phyloP scores from a whole-genome alignment of 225 moss, liverwort and hornwort genomes.

The Polytrichum commune region DNA sequence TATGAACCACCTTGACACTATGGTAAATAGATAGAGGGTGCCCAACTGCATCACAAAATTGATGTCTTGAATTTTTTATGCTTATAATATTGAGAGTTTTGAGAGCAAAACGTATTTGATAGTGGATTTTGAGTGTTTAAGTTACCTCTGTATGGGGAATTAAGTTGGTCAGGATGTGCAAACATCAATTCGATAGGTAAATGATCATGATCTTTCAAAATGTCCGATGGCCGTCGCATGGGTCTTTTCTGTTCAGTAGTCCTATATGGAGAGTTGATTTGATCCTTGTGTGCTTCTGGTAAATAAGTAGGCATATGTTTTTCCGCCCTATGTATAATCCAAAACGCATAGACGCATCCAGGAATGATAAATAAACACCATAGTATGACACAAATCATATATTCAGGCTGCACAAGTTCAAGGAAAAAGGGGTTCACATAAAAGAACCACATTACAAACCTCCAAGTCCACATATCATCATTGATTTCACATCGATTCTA shows the following conservation, averaged over 20 bases:
- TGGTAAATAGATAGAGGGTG: no score
- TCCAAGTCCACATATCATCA: background rate
- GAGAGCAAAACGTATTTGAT: no score
- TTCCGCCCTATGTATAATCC: conserved; percentile 1
- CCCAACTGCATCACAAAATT: no score
- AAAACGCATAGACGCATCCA: conserved; percentile 5
- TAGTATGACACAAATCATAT: conserved; percentile 1
- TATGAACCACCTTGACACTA: no score
- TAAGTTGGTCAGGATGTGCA: conserved; percentile 2
- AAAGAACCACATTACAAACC: background rate
- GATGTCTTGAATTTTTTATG: no score
- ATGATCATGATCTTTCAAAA: background rate
- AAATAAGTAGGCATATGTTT: conserved; percentile 5
- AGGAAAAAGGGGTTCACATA: background rate
- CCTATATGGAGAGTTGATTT: background rate
- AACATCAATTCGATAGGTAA: conserved; percentile 4
- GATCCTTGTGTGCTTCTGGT: background rate
- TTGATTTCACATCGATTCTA: no score
- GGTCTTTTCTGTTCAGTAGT: background rate
- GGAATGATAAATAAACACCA: conserved; percentile 8
- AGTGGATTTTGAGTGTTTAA: no score
- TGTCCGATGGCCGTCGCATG: background rate
- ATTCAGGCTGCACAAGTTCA: conserved; percentile 5
- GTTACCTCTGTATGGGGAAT: conserved; percentile 7
- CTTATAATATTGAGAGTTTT: no score